Evolutionary conservation across 805 yeast species (phyloP).

Genomic region (Wickerhamomyces subpelliculosus): DNA sequence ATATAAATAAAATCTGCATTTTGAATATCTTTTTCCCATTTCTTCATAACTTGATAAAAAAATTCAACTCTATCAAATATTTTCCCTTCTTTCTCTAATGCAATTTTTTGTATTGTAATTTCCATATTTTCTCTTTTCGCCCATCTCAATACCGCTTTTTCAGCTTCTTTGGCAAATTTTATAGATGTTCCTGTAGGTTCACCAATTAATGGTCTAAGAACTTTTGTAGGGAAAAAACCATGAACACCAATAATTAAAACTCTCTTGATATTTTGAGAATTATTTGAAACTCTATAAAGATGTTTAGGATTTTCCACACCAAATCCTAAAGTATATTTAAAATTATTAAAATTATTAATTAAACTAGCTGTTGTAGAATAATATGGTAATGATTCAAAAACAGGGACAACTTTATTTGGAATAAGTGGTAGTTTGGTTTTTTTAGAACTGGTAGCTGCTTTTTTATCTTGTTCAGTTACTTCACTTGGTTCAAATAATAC

Average conservation of each 20-base stretch:
- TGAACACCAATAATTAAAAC: constrained; percentile 89
- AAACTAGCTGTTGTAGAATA: constrained; percentile 11
- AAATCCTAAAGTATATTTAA: constrained; percentile 19
- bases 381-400: constrained; percentile 18
- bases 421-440: neutral
- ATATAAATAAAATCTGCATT: constrained; percentile 84
- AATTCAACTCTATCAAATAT: constrained; percentile 80
- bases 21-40: constrained; percentile 47
- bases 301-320: constrained; percentile 20
- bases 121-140: constrained; percentile 33
- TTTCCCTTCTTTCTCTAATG: constrained; percentile 90
- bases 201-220: constrained; percentile 82
- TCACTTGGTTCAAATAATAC: constrained; percentile 16
- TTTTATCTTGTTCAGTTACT: neutral
- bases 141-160: constrained; percentile 65
- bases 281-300: constrained; percentile 14
- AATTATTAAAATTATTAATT: constrained; percentile 16
- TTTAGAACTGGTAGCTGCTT: neutral
- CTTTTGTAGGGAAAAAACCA: constrained; percentile 89
- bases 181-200: constrained; percentile 95
- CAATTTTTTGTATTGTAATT: constrained; percentile 75
- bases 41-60: constrained; percentile 63
- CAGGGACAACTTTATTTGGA: constrained; percentile 20
- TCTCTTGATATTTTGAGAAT: constrained; percentile 34
- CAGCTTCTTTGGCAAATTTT: constrained; percentile 88